Percentiles rank a stretch among this genome's conserved stretches.
phyloP scores from a whole-genome alignment of 371 early-diverging fungal genomes.

The Circinella minor region DNA sequence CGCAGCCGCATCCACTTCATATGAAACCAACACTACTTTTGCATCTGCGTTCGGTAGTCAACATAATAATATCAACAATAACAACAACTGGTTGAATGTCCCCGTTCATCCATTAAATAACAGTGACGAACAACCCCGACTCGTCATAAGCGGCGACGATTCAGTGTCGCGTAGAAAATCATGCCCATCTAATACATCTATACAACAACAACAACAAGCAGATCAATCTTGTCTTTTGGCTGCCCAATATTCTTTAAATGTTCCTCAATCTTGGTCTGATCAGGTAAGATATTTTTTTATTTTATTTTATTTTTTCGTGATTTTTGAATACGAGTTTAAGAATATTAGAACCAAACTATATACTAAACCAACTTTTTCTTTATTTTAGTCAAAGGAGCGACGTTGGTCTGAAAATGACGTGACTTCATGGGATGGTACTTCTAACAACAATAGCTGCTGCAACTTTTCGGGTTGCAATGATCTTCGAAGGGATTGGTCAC shows the following conservation, averaged over 20 bases:
- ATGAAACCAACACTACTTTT: constrained; percentile 11
- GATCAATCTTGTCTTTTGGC: constrained; percentile 9
- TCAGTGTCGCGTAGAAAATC: constrained; percentile 14
- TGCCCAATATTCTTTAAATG: neutral
- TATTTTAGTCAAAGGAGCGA: constrained; percentile 19
- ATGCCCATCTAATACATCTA: neutral
- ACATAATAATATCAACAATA: neutral
- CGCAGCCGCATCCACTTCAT: constrained; percentile 25
- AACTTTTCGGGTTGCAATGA: constrained; percentile 2
- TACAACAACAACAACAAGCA: neutral
- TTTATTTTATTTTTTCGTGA: neutral
- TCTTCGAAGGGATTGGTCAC: constrained; percentile 6
- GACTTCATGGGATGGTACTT: neutral
- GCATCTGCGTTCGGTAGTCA: neutral
- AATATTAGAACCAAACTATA: neutral
- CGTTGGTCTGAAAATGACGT: constrained; percentile 17
- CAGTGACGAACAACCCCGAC: neutral
- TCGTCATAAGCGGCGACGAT: constrained; percentile 8
- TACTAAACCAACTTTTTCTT: neutral
- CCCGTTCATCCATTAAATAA: constrained; percentile 18
- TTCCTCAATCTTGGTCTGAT: constrained; percentile 4
- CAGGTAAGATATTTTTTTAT: neutral
- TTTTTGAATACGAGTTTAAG: no score
- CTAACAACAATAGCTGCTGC: neutral
- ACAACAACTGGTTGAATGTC: constrained; percentile 18